These are phyloP conservation scores for Graphilbum ipis-grandicollis DNA, from an alignment of 2,329 filamentous ascomycete genomes.

Conservation along the genomic window DNA sequence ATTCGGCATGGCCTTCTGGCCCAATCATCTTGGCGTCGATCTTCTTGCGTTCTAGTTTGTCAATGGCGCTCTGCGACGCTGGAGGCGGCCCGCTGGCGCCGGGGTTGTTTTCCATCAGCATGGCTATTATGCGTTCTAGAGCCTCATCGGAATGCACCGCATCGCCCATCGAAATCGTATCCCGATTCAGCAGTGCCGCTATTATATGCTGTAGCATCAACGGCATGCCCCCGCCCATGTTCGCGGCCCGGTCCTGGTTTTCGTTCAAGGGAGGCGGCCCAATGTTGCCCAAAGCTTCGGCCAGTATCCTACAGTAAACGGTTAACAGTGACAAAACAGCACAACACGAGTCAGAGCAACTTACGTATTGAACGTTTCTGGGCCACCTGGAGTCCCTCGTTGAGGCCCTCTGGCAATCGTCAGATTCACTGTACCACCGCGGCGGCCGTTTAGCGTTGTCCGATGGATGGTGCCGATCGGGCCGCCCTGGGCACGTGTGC, in stretches of 20 bases:
- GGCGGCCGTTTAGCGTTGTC: neutral
- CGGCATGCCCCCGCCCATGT: constrained; percentile 13
- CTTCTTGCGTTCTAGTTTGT: constrained; percentile 51
- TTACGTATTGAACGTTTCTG: constrained; percentile 28
- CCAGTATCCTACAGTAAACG: constrained; percentile 23
- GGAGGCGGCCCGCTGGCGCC: constrained; percentile 66
- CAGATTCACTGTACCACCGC: constrained; percentile 26
- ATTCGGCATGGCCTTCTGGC: constrained; percentile 55
- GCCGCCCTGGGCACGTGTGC: neutral
- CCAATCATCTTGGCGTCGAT: constrained; percentile 54
- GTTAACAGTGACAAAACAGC: neutral
- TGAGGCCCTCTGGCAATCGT: constrained; percentile 27
- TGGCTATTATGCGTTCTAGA: constrained; percentile 71
- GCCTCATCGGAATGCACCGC: constrained; percentile 84
- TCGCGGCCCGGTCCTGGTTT: constrained; percentile 9
- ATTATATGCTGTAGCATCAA: constrained; percentile 34
- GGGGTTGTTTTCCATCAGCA: constrained; percentile 71
- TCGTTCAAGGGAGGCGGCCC: constrained; percentile 13
- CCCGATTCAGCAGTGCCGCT: constrained; percentile 31
- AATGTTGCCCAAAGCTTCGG: constrained; percentile 21
- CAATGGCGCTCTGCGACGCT: constrained; percentile 59
- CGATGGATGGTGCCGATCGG: neutral
- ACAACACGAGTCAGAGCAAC: constrained; percentile 11
- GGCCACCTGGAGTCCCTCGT: constrained; percentile 7
- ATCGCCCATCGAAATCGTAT: constrained; percentile 46